Evolutionary conservation across 2,329 filamentous ascomycete species (phyloP), one percentile per base, ranked within the genome.

Genomic region (Myriosclerotinia scirpicola): DNA sequence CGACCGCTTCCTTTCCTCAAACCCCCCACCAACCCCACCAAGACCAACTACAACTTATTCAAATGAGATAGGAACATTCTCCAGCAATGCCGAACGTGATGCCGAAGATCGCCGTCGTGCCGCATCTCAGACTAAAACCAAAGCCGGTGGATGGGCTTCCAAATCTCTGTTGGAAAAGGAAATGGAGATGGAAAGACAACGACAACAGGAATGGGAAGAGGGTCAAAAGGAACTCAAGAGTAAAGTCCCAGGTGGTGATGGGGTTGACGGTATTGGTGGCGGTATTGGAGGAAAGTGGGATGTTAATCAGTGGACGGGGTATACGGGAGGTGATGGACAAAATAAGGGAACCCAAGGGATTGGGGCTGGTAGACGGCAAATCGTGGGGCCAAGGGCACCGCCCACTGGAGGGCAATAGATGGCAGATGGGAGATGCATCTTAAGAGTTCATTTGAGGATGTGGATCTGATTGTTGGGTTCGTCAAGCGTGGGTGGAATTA

Each of bases 381-480:
- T 94, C 77, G 87, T 91, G n/a, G 91, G 91, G 14, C 90, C 90
- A 0, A 81, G 90, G 75, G 89, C 90, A 58, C 80, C 89, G 30
- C 71, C 72, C 54, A 40, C 54, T 20, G 22, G 36, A n/a, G 48
- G 60, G 7, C 30, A 30, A 54, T 63, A 42, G 12, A 53, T 55
- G 22, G 4, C 17, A 34, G 36, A 55, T 63, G 36, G 26, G 34
- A 26, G 44, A 8, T 50, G 30, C n/a, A 48, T 12, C 20, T 60
- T 20, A 7, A 50, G 22, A 38, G 3, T 20, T 50, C 44, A 11
- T 22, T 14, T 26, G n/a, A 8, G 17, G 44, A 17, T 38, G n/a
- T 11, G 0, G 36, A 17, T 20, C 9, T 22, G 30, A 50, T 4
- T 38, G 34, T 20, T 38, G 44, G 34, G 8, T 12, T 38, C 50